These are phyloP conservation scores for Globisporangium solare DNA, from an alignment of 352 stramenopile genomes.

Conservation along the genomic window DNA sequence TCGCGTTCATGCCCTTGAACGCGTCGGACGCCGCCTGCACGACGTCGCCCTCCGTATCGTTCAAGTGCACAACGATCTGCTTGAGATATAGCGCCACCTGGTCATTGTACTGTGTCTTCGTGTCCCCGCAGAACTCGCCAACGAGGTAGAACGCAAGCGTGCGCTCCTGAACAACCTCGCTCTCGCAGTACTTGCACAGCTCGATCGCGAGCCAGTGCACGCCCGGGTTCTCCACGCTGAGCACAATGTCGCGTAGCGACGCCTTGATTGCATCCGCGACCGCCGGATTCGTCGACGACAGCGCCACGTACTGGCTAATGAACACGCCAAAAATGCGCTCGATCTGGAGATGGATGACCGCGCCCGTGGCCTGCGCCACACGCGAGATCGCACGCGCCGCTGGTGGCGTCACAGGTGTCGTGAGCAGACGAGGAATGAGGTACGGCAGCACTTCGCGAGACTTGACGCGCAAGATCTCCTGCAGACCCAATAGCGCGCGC, in stretches of 20 bases:
- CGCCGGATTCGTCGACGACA: constrained; percentile 27
- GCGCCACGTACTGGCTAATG: constrained; percentile 65
- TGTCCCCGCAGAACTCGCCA: constrained; percentile 85
- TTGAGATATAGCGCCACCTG: constrained; percentile 95
- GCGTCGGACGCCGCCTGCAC: constrained; percentile 88
- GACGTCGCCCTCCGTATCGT: constrained; percentile 89
- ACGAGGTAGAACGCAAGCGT: constrained; percentile 91
- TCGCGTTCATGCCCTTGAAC: constrained; percentile 90
- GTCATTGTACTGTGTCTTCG: constrained; percentile 88
- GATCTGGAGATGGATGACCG: constrained; percentile 95
- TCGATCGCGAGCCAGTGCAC: constrained; percentile 95
- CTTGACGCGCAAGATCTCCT: constrained; percentile 96
- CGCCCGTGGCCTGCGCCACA: constrained; percentile 91
- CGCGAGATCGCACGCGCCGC: constrained; percentile 90
- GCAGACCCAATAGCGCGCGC: constrained; percentile 94
- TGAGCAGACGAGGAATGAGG: constrained; percentile 95
- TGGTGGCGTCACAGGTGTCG: constrained; percentile 86
- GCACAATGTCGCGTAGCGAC: constrained; percentile 65
- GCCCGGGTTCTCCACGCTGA: constrained; percentile 86
- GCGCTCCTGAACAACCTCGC: constrained; percentile 81
- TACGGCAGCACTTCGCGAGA: constrained; percentile 96
- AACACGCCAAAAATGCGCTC: constrained; percentile 90
- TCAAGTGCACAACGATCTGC: constrained; percentile 95
- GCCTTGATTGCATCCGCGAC: constrained; percentile 66
- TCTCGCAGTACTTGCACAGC: constrained; percentile 93